Base-by-base conservation (phyloP, 306 rosid genomes). In the Acmispon strigosus region DNA sequence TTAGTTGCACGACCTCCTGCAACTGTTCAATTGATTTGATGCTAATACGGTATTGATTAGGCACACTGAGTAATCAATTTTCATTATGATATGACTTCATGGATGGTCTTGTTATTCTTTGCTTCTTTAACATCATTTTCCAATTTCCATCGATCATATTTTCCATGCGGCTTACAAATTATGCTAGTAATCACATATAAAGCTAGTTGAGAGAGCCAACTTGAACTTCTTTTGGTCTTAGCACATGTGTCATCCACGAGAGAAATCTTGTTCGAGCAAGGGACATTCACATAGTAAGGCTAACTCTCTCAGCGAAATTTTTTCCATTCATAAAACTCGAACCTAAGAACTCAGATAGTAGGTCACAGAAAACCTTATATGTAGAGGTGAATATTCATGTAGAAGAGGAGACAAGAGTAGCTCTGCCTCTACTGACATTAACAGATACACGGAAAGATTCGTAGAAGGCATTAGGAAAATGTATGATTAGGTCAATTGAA, bases 401-500 rank as follows among this genome's bases (percentile, higher is more conserved):
- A 66, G 70, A 50, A 15, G 19, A 50, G 57, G 50, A 55, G 54
- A 62, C 13, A 4, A 27, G 37, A 18, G 64, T 12, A 37, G 68
- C 52, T 37, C 45, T 71, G 67, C 54, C 29, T 67, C 45, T 66
- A 60, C 67, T 67, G 24, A 45, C 43, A 42, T 66, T 19, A 11
- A 48, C 37, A 52, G 27, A 41, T 56, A 73, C 70, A 49, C 34
- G 32, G 50, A 54, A 58, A 69, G 64, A 77, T 80, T 80, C 81
- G 70, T 75, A 50, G 47, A 81, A 32, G 20, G 56, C 18, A 69
- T 54, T 75, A 32, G 59, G 53, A 75, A 70, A 57, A 63, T 41
- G 19, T 16, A 49, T 11, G 15, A 75, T 75, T 56, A 56, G 63
- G 66, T 80, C 84, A 41, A 41, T 64, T 64, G 41, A 57, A 60